These are phyloP conservation scores for Vigna trinervia DNA, from an alignment of 306 rosid genomes.

Conservation along the genomic window DNA sequence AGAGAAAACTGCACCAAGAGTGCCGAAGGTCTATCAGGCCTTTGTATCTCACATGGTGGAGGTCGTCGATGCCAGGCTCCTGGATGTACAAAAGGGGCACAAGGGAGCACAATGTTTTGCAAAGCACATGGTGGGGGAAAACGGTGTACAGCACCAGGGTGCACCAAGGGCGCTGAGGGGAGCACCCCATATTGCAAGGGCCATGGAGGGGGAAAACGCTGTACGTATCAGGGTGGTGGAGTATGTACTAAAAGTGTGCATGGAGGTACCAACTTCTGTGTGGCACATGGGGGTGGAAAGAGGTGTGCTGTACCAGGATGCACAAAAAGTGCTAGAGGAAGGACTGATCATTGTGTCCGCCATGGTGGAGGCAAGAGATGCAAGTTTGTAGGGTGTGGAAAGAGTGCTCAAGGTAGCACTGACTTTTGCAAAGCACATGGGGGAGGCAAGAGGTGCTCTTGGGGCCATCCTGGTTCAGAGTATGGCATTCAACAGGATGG, in stretches of 20 bases:
- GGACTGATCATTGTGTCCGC: constrained; percentile 96
- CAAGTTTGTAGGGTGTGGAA: constrained; percentile 84
- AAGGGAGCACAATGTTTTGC: constrained; percentile 95
- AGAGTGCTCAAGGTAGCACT: constrained; percentile 97
- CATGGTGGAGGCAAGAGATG: constrained; percentile 98
- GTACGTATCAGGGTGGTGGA: constrained; percentile 86
- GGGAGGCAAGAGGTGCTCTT: constrained; percentile 96
- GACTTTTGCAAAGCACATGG: constrained; percentile 98
- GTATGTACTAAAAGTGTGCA: constrained; percentile 88
- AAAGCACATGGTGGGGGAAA: constrained; percentile 99
- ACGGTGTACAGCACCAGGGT: constrained; percentile 84
- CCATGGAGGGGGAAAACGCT: constrained; percentile 95
- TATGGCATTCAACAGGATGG: constrained; percentile 57
- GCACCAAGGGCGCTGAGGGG: constrained; percentile 98
- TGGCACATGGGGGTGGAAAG: constrained; percentile 98
- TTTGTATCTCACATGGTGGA: constrained; percentile 96
- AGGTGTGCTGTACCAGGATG: constrained; percentile 88
- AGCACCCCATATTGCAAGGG: constrained; percentile 94
- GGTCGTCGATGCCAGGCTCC: constrained; percentile 86
- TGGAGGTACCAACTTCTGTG: constrained; percentile 95
- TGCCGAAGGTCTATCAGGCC: constrained; percentile 96
- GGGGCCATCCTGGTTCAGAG: constrained; percentile 90
- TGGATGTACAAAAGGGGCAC: constrained; percentile 95
- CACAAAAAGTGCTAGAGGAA: constrained; percentile 93
- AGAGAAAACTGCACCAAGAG: constrained; percentile 89